Conservation (phyloP, 2,329 filamentous ascomycete species). For the Penicillium sp. region DNA sequence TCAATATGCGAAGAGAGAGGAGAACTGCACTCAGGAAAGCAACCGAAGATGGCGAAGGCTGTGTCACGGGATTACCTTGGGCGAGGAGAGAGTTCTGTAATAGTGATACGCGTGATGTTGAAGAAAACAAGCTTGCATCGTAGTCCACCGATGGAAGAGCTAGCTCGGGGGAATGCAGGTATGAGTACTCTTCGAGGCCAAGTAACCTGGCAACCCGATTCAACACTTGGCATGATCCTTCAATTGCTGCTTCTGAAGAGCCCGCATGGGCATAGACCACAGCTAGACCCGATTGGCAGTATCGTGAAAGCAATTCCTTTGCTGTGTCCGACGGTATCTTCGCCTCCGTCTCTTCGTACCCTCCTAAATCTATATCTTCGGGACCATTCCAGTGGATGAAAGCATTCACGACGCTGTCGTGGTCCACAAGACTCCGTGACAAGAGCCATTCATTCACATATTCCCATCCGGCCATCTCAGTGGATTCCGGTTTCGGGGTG, state of each 20-base stretch:
- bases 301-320: slow-evolving; percentile 44
- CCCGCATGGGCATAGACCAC: slow-evolving; percentile 52
- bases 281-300: slow-evolving; percentile 57
- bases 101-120: slow-evolving; percentile 38
- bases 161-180: slow-evolving; percentile 19
- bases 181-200: slow-evolving; percentile 45
- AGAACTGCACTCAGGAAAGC: slow-evolving; percentile 41
- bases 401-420: slow-evolving; percentile 47
- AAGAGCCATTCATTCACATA: slow-evolving; percentile 57
- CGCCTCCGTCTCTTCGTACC: slow-evolving; percentile 43
- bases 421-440: slow-evolving; percentile 48
- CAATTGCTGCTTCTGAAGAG: slow-evolving; percentile 43
- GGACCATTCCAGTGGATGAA: slow-evolving; percentile 58
- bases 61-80: slow-evolving; percentile 40
- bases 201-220: slow-evolving; percentile 49
- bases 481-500: slow-evolving; percentile 15
- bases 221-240: slow-evolving; percentile 47
- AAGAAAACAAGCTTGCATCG: slow-evolving; percentile 29
- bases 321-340: slow-evolving; percentile 43
- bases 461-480: slow-evolving; percentile 49
- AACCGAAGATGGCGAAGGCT: slow-evolving; percentile 36
- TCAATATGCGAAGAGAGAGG: slow-evolving; percentile 38
- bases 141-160: slow-evolving; percentile 29
- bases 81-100: slow-evolving; percentile 40
- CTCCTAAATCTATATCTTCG: slow-evolving; percentile 54